Percentiles rank a stretch among this genome's conserved stretches.
Evolutionary conservation across 2,329 filamentous ascomycete species (phyloP).

Genomic region (Pestalotiopsis sp.): DNA sequence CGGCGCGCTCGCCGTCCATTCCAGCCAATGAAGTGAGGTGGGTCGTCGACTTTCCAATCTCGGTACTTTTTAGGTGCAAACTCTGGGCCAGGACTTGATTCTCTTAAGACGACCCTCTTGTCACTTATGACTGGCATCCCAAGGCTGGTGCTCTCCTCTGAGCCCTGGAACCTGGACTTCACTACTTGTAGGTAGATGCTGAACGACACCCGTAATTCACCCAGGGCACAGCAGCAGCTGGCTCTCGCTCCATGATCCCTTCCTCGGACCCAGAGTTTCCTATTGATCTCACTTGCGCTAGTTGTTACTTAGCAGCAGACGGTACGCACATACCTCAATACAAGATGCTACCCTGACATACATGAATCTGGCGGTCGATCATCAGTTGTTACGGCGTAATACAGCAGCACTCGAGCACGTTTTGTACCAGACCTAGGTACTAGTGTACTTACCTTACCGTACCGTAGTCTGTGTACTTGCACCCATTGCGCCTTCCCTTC

Average conservation of each 20-base stretch:
- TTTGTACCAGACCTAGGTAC: too few species aligned
- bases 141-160: too few species aligned
- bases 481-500: neutral
- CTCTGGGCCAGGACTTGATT: neutral
- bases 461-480: neutral
- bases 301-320: neutral
- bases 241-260: neutral
- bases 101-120: too few species aligned
- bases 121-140: too few species aligned
- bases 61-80: neutral
- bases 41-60: neutral
- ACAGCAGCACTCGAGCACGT: too few species aligned
- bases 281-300: neutral
- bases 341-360: too few species aligned
- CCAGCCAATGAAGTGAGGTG: neutral
- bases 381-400: too few species aligned
- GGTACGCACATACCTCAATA: too few species aligned
- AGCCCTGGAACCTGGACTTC: too few species aligned
- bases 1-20: neutral
- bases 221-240: neutral
- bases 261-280: neutral
- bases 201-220: neutral
- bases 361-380: too few species aligned
- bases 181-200: too few species aligned
- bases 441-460: neutral